Base-by-base conservation (phyloP, 2,329 filamentous ascomycete genomes). In the Xylariaceae sp. region DNA sequence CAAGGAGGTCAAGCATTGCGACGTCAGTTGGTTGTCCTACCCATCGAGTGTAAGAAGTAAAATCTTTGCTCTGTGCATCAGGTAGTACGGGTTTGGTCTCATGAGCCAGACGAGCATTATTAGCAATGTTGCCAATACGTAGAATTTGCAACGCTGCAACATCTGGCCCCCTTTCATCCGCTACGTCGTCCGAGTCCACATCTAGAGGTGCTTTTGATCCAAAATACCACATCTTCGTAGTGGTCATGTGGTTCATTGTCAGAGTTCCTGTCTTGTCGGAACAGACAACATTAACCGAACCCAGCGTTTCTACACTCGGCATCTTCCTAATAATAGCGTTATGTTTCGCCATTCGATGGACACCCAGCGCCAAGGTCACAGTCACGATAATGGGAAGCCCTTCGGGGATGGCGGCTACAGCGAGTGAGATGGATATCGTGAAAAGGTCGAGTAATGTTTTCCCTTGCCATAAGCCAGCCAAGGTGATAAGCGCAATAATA, bases 251-350 rank as follows among this genome's bases (percentile, higher is more conserved):
- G 68, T 97, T 99, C 68, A 92, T 91, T 0, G 94, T 99, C 56
- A 99, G 75, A 1, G 94, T 99, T 30, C 92, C 86, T 41, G 94
- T 99, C 75, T 99, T 99, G 76, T 99, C 94, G 62, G 91, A 96
- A 75, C 95, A 99, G 6, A 99, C 90, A n/a, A 99, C 92, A 65
- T 97, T 99, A 55, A 99, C 94, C n/a, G 92, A 96, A 8, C 95
- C 95, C 5, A 99, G 75, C 0, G 94, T 99, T 70, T 99, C 94
- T 8, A 99, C 95, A 71, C 94, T 97, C 19, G 95, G 95, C 73
- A 99, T 87, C 67, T 89, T 87, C 62, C 94, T 87, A 56, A 99
- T 92, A 69, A 99, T 99, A 8, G 94, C 94, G 68, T 95, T 89
- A 64, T 92, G 85, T 67, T 86, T 90, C 56, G 94, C 95, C 94